phyloP scores from a whole-genome alignment of 768 basidiomycete genomes.

The Naematelia encephala region DNA sequence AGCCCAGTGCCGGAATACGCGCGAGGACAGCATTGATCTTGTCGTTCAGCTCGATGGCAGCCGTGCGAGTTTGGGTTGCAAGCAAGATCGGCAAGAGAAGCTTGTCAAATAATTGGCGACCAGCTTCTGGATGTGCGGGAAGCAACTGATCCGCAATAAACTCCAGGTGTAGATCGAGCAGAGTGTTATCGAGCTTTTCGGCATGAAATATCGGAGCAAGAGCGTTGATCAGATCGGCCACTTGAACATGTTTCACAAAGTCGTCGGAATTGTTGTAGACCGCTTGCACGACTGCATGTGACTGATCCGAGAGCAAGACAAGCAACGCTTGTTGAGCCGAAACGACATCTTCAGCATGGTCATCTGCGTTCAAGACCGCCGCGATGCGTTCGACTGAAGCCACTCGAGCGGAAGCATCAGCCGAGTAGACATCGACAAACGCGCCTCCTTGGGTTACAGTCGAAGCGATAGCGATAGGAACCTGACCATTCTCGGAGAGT shows the following conservation, averaged over 20 bases:
- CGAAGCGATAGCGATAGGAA: not conserved
- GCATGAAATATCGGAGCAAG: constrained; percentile 17
- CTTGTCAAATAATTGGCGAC: constrained; percentile 54
- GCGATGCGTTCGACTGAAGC: constrained; percentile 63
- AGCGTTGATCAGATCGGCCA: constrained; percentile 31
- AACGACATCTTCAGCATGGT: constrained; percentile 5
- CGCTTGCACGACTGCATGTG: constrained; percentile 61
- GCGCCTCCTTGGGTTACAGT: constrained; percentile 10
- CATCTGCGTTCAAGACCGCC: constrained; percentile 14
- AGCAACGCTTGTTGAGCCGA: constrained; percentile 64
- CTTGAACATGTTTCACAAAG: constrained; percentile 53
- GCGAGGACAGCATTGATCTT: not conserved
- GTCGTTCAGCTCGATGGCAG: constrained; percentile 27
- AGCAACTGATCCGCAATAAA: constrained; percentile 58
- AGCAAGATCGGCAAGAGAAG: constrained; percentile 71
- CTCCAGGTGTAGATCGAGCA: constrained; percentile 56
- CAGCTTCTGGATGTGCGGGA: constrained; percentile 47
- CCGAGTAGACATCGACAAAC: constrained; percentile 52
- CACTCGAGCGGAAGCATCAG: constrained; percentile 62
- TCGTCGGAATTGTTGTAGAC: constrained; percentile 61
- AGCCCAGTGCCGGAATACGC: constrained; percentile 1
- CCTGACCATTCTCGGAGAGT: constrained; percentile 3
- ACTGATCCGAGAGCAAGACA: constrained; percentile 66
- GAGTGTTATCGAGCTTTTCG: not conserved
- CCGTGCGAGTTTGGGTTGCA: constrained; percentile 68